Evolutionary conservation across 75 land plant species (phyloP).

Genomic region (Sequoiadendron giganteum): DNA sequence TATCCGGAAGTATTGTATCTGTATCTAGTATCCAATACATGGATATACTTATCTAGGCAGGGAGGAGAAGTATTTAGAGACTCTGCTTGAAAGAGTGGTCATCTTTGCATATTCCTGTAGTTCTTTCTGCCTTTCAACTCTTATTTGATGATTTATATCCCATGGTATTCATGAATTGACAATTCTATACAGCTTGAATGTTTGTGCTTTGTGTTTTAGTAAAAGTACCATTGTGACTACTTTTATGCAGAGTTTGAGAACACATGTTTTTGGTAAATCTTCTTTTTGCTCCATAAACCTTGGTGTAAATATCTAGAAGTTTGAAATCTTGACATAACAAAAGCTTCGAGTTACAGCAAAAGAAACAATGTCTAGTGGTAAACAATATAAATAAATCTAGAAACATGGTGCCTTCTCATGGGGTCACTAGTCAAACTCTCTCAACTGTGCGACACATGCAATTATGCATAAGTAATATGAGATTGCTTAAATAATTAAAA

Average conservation of each 20-base stretch:
- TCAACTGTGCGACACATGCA: neutral
- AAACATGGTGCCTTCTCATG: neutral
- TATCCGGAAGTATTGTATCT: no score
- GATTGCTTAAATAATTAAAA: neutral
- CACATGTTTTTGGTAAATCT: neutral
- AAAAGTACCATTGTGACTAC: neutral
- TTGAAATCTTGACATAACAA: neutral
- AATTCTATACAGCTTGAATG: neutral
- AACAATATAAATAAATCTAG: neutral
- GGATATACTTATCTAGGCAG: no score
- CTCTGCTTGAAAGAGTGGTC: neutral
- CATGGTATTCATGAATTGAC: neutral
- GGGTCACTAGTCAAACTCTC: neutral
- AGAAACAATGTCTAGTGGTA: neutral
- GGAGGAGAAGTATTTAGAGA: neutral
- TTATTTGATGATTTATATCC: neutral
- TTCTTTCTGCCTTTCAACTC: neutral
- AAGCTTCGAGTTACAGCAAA: neutral
- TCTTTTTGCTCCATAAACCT: neutral
- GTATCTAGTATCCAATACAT: no score
- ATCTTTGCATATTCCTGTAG: neutral
- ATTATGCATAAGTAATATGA: neutral
- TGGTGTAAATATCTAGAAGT: neutral
- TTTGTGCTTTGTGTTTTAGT: neutral
- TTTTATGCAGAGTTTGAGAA: neutral